Evolutionary conservation across 768 basidiomycete species (phyloP), one percentile per base, ranked within the genome.

Genomic region (Cyathus striatus): DNA sequence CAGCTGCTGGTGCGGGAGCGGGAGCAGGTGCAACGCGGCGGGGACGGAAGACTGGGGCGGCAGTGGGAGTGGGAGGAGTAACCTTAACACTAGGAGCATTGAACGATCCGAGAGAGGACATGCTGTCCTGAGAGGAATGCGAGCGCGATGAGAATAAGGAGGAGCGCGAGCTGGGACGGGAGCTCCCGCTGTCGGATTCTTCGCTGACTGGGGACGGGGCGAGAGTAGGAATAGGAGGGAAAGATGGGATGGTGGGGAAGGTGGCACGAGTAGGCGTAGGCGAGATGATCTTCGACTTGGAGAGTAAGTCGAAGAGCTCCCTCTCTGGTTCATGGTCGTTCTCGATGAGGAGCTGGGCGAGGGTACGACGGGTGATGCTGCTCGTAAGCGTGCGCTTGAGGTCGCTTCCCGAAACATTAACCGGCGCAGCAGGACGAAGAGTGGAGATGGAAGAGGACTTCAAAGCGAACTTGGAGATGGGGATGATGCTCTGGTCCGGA

Each of bases 81-180:
- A 38, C 40, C 6, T 38, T 26, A 23, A 32, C 30, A 16, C n/a
- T 6, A 40, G 20, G 27, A 33, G 43, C 34, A 41, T 21, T 37
- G 41, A 45, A 16, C 30, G 30, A n/a, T n/a, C n/a, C 62, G 2
- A 49, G 49, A 5, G 69, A 67, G 23, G 63, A 60, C 18, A 59
- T 38, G 43, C 62, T 62, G 43, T 59, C 60, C 24, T 60, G 60
- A 23, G 60, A 61, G n/a, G 63, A 68, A 27, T 37, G 10, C 14
- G 18, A 13, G 20, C 20, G 12, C 3, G 35, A 14, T 14, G 35
- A 37, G 3, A 10, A 46, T 37, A 52, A 56, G 6, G 70, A 72
- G 13, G 63, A 67, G 22, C 68, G 65, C 2, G 70, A 70, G 55
- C 63, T 65, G 4, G 70, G 63, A 6, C 68, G 61, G n/a, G 70